Conservation (phyloP, 441 rosid species). For the Cnidoscolus chayamansa region DNA sequence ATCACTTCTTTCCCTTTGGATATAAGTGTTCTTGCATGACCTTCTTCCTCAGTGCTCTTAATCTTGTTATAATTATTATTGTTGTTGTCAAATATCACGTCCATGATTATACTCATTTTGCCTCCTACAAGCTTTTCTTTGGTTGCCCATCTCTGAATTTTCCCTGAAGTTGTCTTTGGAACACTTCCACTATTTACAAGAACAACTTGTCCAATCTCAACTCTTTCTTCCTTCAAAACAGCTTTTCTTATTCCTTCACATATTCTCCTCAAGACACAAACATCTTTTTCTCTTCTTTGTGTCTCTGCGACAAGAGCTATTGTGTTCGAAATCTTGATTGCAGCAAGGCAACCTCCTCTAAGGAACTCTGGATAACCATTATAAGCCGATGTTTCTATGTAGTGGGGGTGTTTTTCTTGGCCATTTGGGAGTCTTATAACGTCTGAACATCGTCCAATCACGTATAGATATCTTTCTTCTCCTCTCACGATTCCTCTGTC, state of each 20-base stretch:
- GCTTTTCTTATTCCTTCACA: slow-evolving; percentile 39
- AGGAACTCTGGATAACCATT: slow-evolving; percentile 34
- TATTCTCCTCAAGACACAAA: slow-evolving; percentile 19
- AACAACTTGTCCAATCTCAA: slow-evolving; percentile 42
- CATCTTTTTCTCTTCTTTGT: slow-evolving; percentile 32
- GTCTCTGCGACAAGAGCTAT: slow-evolving; percentile 47
- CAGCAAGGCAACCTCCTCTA: slow-evolving; percentile 55
- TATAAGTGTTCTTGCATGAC: slow-evolving; percentile 1
- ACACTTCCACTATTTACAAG: slow-evolving; percentile 42
- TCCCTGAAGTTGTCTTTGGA: slow-evolving; percentile 65
- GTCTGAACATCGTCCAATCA: slow-evolving; percentile 53
- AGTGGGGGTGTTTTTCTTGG: slow-evolving; percentile 48
- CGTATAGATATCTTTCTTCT: slow-evolving; percentile 46
- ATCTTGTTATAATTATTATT: background rate
- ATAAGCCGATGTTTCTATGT: slow-evolving; percentile 46
- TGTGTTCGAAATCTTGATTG: slow-evolving; percentile 31
- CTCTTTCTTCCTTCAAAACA: slow-evolving; percentile 33
- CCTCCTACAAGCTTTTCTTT: slow-evolving; percentile 36
- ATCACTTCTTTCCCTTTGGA: background rate
- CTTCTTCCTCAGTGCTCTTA: slow-evolving; percentile 3
- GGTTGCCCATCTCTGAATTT: slow-evolving; percentile 54
- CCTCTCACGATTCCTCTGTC: slow-evolving; percentile 52
- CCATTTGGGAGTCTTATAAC: slow-evolving; percentile 31
- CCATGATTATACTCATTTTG: slow-evolving; percentile 34
- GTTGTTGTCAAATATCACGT: slow-evolving; percentile 27